Percentiles rank a stretch among this genome's conserved stretches.
Conservation (phyloP, 1,139 yeast species). For the Pichia sp. region DNA sequence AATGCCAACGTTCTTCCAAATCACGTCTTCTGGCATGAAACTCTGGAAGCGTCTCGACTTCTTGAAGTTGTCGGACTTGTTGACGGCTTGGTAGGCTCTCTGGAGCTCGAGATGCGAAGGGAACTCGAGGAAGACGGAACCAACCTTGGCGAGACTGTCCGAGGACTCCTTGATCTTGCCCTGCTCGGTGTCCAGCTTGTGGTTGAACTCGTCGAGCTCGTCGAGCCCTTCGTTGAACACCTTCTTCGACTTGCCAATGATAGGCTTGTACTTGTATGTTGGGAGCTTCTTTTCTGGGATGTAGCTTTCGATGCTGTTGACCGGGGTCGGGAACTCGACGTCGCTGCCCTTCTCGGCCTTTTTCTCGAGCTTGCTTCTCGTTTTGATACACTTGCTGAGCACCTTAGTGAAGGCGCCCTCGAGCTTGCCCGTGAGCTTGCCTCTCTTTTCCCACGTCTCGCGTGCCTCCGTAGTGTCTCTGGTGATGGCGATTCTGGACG, state of each 20-base stretch:
- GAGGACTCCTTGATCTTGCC: slow-evolving; percentile 31
- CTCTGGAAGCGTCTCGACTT: slow-evolving; percentile 47
- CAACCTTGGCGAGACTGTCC: slow-evolving; percentile 42
- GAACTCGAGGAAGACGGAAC: slow-evolving; percentile 84
- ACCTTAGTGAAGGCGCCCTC: slow-evolving; percentile 68
- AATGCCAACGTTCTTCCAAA: slow-evolving; percentile 70
- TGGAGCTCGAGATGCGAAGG: slow-evolving; percentile 85
- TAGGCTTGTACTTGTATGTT: slow-evolving; percentile 53
- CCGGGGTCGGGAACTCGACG: slow-evolving; percentile 39
- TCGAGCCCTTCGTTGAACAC: slow-evolving; percentile 70
- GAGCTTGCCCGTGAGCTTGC: slow-evolving; percentile 53
- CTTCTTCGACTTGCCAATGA: slow-evolving; percentile 81
- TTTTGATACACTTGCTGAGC: slow-evolving; percentile 57
- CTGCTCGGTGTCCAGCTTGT: slow-evolving; percentile 60
- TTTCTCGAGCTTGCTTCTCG: slow-evolving; percentile 61
- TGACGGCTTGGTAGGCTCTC: slow-evolving; percentile 76
- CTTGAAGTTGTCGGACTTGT: slow-evolving; percentile 42
- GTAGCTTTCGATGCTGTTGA: slow-evolving; percentile 53
- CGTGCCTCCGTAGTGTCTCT: slow-evolving; percentile 61
- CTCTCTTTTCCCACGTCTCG: slow-evolving; percentile 57
- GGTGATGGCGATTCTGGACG: slow-evolving; percentile 67
- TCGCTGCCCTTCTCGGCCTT: slow-evolving; percentile 20
- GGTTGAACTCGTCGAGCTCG: slow-evolving; percentile 62
- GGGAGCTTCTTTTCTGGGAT: slow-evolving; percentile 80
- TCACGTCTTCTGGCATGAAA: slow-evolving; percentile 65